phyloP scores from a whole-genome alignment of 306 rosid species.

The Acacia confusa region DNA sequence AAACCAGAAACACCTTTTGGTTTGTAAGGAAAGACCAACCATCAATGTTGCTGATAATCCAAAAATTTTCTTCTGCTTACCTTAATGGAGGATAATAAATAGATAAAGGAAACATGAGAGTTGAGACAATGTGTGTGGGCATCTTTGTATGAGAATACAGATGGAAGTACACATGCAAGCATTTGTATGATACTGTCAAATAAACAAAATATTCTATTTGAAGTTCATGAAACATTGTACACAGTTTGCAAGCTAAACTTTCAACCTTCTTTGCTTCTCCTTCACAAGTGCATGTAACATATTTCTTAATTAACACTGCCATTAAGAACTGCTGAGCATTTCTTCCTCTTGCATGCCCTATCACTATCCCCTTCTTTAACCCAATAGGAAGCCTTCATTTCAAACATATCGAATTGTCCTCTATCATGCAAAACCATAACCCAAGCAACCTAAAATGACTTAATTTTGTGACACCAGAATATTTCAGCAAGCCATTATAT shows the following conservation, averaged over 20 bases:
- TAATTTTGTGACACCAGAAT: background rate
- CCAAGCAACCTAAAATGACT: background rate
- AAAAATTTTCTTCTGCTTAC: background rate
- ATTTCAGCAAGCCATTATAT: background rate
- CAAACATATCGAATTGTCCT: background rate
- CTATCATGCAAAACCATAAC: background rate
- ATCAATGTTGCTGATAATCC: background rate
- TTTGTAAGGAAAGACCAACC: background rate
- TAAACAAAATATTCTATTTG: background rate
- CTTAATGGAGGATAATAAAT: background rate
- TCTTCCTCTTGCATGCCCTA: background rate
- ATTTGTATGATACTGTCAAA: background rate
- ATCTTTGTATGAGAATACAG: background rate
- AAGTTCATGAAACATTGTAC: background rate
- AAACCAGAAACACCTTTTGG: background rate
- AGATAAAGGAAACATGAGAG: background rate
- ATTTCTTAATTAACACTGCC: background rate
- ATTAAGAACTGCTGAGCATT: background rate
- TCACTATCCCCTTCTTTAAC: background rate
- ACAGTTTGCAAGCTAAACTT: background rate
- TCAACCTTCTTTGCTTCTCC: background rate
- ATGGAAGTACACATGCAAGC: background rate
- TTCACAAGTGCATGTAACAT: background rate
- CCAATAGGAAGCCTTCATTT: background rate
- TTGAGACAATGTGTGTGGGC: background rate